phyloP scores from a whole-genome alignment of 164 flowering plant species.

The Umbilicus rupestris region DNA sequence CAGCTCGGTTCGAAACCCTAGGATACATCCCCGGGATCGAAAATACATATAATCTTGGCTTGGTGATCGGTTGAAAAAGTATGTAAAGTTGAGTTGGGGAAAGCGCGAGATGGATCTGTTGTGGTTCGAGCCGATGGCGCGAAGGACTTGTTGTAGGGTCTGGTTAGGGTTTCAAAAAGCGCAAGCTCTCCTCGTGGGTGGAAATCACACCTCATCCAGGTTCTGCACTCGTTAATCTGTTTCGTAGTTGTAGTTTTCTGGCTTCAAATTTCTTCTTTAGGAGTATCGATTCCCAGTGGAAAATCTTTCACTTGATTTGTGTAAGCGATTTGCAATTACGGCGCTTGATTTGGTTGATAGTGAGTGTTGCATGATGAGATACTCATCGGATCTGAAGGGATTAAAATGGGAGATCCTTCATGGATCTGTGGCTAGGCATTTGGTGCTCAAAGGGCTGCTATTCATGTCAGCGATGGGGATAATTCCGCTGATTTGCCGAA shows the following conservation, averaged over 20 bases:
- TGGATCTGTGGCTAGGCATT: conserved; percentile 40
- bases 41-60: too few relatives aligned
- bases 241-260: conserved; percentile 12
- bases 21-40: too few relatives aligned
- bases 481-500: conserved; percentile 30
- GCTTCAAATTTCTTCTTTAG: neutral
- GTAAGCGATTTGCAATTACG: neutral
- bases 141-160: conserved; percentile 48
- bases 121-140: conserved; percentile 35
- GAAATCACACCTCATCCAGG: conserved; percentile 99
- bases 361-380: conserved; percentile 6
- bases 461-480: conserved; percentile 35
- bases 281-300: neutral
- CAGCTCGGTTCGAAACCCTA: too few relatives aligned
- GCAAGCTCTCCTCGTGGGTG: conserved; percentile 97
- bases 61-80: too few relatives aligned
- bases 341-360: neutral
- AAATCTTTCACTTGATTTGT: too few relatives aligned
- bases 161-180: conserved; percentile 75
- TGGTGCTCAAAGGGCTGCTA: conserved; percentile 38
- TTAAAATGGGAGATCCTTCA: conserved; percentile 39
- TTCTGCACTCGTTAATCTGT: conserved; percentile 82
- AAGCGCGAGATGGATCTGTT: conserved; percentile 1
- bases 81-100: neutral
- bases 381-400: conserved; percentile 30